Conservation (phyloP, 1,139 yeast species). For the Protomyces inundatus region DNA sequence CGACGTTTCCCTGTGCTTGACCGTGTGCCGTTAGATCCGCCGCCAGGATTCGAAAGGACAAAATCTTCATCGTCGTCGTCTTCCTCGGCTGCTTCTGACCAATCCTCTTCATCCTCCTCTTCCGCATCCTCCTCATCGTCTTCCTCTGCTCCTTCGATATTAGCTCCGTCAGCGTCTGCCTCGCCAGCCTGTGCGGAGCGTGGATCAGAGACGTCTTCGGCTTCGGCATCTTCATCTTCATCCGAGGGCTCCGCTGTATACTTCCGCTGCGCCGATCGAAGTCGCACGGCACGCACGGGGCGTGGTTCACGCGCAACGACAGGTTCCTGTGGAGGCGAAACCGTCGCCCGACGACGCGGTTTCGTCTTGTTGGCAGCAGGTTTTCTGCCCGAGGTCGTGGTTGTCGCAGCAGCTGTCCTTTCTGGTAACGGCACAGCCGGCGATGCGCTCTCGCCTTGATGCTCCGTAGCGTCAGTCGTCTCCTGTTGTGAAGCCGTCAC, state of each 20-base stretch:
- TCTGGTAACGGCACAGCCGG: too few relatives aligned
- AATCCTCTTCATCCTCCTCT: background rate
- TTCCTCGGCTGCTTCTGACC: background rate
- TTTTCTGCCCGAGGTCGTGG: too few relatives aligned
- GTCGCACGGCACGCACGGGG: background rate
- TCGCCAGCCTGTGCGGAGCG: background rate
- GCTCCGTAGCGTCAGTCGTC: too few relatives aligned
- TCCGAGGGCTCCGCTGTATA: too few relatives aligned
- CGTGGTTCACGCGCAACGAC: background rate
- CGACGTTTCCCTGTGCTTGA: background rate
- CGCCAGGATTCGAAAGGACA: background rate
- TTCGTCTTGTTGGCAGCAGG: too few relatives aligned
- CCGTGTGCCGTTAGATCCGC: background rate
- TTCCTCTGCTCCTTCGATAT: background rate
- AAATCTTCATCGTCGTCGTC: background rate
- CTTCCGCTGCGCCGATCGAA: background rate
- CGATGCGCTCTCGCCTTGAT: too few relatives aligned
- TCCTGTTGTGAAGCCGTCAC: too few relatives aligned
- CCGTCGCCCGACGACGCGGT: too few relatives aligned
- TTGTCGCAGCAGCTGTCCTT: too few relatives aligned
- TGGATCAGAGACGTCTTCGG: background rate
- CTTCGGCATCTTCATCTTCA: background rate
- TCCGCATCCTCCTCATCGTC: background rate
- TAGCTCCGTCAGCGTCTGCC: background rate
- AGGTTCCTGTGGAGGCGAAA: too few relatives aligned